A percentile compares a stretch with the other conserved stretches of the same genome.
Evolutionary conservation across 331 rosid genomes (phyloP).

Genomic region (Acacia concinna): DNA sequence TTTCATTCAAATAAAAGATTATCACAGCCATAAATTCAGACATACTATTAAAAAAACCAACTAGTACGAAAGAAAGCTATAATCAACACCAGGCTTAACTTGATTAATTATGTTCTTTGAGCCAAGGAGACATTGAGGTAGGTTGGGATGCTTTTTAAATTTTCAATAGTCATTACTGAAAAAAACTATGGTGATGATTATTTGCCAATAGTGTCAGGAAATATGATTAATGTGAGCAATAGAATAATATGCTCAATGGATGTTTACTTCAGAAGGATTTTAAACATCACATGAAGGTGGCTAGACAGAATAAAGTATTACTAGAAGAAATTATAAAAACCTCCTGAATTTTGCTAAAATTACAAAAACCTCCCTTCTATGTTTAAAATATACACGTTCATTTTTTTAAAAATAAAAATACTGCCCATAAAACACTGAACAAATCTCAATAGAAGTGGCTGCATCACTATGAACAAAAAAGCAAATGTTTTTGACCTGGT

Average conservation of each 20-base stretch:
- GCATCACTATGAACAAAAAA: neutral
- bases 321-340: neutral
- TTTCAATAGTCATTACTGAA: conserved; percentile 12
- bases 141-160: neutral
- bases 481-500: neutral
- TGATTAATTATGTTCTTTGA: conserved; percentile 21
- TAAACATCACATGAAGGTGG: neutral
- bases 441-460: neutral
- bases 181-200: neutral
- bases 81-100: conserved; percentile 14
- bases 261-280: neutral
- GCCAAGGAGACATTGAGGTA: conserved; percentile 13
- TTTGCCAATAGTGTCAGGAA: neutral
- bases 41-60: conserved; percentile 25
- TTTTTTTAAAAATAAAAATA: too few relatives aligned
- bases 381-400: neutral
- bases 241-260: neutral
- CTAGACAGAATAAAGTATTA: neutral
- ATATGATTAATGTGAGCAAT: neutral
- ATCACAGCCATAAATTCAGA: conserved; percentile 28
- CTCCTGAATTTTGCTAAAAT: neutral
- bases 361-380: neutral
- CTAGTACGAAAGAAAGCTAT: conserved; percentile 9
- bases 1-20: conserved; percentile 13
- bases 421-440: neutral